Base-by-base conservation (phyloP, 192 early-diverging fungal genomes). In the Coemansia sp. region DNA sequence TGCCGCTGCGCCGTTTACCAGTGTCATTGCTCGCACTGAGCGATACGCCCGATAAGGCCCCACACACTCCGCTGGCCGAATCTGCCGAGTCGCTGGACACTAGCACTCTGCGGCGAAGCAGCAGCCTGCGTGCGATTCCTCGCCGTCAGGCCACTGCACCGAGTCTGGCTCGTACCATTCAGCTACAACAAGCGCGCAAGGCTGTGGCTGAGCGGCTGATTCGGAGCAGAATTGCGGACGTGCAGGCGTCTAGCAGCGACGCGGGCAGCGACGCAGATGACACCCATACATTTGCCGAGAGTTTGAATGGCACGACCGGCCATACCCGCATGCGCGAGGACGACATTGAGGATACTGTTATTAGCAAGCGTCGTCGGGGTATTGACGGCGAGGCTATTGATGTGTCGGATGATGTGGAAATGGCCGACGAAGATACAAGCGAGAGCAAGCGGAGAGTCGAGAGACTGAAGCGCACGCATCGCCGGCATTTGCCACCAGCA, bases 151-250 rank as follows among this genome's bases (percentile, higher is more conserved):
- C 48, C 28, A 63, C 70, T 5, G 73, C 66, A 0, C 79, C 79
- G 0, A 81, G 79, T 15, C 70, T 81, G 44, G 79, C 79, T 8
- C 62, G 70, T 20, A 76, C 73, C 12, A 81, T 81, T 42, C 79
- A 81, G 66, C 56, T 81, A 49, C 73, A 76, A 63, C 79, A 81
- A 52, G 73, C 79, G 21, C 79, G 79, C 57, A 72, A 67, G 61
- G 73, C 70, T 6, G 73, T 81, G 38, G 73, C 73, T 7, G 69
- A 81, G 18, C 67, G 76, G 14, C 71, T 79, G 1, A 42, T 73
- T n/a, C 59, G 66, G 15, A 51, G 49, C 57, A 54, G 31, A 20
- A 55, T 34, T 5, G 55, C 55, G 6, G 42, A 40, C 28, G 54
- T 31, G 20, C 51, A 40, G 21, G 20, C 21, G 20, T 23, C 61